Conservation (phyloP, 2,329 filamentous ascomycete genomes). For the Aspergillus fumigatiaffinis region DNA sequence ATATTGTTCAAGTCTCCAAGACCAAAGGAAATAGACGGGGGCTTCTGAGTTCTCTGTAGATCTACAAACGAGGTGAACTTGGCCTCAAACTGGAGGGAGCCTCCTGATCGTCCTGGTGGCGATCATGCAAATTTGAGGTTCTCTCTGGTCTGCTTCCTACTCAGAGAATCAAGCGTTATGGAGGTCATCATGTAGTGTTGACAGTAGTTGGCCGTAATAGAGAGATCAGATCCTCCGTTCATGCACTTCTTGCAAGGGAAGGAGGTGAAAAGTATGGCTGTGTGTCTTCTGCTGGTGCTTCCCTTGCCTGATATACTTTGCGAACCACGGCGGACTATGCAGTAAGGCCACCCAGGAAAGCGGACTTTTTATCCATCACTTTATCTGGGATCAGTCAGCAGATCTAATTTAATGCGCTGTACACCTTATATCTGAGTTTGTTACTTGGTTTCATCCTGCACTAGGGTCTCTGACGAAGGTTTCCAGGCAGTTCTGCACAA, state of each 20-base stretch:
- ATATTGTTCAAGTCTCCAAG: neutral
- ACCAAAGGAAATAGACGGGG: neutral
- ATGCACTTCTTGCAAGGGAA: neutral
- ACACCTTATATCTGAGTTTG: neutral
- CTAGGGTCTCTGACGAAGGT: neutral
- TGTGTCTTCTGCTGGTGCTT: neutral
- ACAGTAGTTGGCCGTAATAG: neutral
- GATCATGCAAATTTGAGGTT: neutral
- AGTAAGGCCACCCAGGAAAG: neutral
- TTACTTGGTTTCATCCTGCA: neutral
- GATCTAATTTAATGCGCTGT: neutral
- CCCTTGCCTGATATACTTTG: neutral
- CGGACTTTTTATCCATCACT: neutral
- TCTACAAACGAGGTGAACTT: neutral
- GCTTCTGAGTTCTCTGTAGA: neutral
- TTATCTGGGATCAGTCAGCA: neutral
- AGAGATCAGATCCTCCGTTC: neutral
- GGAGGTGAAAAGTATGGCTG: neutral
- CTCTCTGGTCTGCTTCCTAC: too few relatives aligned
- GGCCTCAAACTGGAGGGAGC: neutral
- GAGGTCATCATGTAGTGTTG: neutral
- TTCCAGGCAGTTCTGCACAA: neutral
- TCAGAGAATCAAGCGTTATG: neutral
- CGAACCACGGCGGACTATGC: conserved; percentile 3
- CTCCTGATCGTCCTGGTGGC: neutral